These are phyloP conservation scores for Salix exigua DNA, from an alignment of 345 rosid species.

Conservation along the genomic window DNA sequence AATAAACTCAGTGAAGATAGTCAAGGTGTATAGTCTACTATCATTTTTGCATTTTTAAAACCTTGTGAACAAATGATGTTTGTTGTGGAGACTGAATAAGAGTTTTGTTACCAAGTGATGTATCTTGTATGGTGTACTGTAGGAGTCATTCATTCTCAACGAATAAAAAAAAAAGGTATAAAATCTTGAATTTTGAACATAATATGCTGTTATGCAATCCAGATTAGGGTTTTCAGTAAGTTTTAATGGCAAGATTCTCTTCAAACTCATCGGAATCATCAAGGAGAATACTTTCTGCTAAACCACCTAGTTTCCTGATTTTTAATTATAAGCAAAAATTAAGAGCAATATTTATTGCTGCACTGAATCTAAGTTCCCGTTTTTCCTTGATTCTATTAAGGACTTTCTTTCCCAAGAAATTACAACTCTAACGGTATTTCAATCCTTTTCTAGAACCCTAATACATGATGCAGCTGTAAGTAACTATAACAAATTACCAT, in stretches of 20 bases:
- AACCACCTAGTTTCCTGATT: background rate
- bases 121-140: background rate
- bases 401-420: no score
- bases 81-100: background rate
- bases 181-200: background rate
- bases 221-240: background rate
- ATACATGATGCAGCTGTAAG: background rate
- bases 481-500: no score
- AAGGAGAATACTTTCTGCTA: background rate
- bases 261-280: background rate
- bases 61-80: background rate
- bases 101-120: background rate
- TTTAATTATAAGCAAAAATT: no score
- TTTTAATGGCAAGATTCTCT: background rate
- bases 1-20: background rate
- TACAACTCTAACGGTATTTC: no score
- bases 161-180: background rate
- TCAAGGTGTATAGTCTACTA: background rate
- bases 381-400: no score
- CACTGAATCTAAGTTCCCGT: no score
- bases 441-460: background rate
- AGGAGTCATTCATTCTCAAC: background rate
- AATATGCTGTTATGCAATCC: background rate
- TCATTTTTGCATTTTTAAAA: background rate
- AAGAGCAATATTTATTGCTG: no score